Percentiles rank a stretch among this genome's conserved stretches.
phyloP scores from a whole-genome alignment of 139 green algal genomes.

The Pedinophyceae sp. region DNA sequence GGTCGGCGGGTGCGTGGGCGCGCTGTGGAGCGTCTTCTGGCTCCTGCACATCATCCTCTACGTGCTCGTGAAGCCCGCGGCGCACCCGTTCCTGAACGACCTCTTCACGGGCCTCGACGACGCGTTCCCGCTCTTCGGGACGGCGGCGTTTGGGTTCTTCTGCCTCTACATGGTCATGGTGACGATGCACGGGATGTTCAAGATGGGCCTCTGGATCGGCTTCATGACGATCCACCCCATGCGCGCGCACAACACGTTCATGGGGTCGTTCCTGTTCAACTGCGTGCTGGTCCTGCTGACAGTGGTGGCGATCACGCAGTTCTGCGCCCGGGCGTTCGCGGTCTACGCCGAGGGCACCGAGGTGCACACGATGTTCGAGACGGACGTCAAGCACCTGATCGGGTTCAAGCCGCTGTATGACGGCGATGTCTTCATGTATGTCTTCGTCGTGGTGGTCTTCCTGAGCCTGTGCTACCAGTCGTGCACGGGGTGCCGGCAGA shows the following conservation, averaged over 20 bases:
- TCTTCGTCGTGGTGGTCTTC: too few species aligned
- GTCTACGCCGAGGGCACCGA: conserved; percentile 5
- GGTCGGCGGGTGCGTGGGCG: background rate
- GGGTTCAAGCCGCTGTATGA: too few species aligned
- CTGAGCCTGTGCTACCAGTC: too few species aligned
- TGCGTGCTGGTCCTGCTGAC: background rate
- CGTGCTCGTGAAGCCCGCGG: conserved; percentile 1
- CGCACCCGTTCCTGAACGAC: conserved; percentile 3
- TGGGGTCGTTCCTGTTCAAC: conserved; percentile 6
- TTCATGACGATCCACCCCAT: conserved; percentile 5
- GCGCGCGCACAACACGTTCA: background rate
- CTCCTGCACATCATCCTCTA: conserved; percentile 4
- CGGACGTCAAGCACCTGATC: too few species aligned
- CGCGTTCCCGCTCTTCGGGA: background rate
- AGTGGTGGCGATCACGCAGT: conserved; percentile 1
- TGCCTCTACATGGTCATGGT: conserved; percentile 5
- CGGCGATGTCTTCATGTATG: too few species aligned
- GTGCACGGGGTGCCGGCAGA: too few species aligned
- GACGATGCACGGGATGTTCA: conserved; percentile 1
- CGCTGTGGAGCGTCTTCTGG: background rate
- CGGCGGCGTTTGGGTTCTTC: background rate
- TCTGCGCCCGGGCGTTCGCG: conserved; percentile 6
- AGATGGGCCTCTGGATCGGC: background rate
- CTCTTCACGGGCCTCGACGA: conserved; percentile 1
- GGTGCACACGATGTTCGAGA: conserved; percentile 2